Base-by-base conservation (phyloP, 352 stramenopile species). In the Halophytophthora polymorphica region DNA sequence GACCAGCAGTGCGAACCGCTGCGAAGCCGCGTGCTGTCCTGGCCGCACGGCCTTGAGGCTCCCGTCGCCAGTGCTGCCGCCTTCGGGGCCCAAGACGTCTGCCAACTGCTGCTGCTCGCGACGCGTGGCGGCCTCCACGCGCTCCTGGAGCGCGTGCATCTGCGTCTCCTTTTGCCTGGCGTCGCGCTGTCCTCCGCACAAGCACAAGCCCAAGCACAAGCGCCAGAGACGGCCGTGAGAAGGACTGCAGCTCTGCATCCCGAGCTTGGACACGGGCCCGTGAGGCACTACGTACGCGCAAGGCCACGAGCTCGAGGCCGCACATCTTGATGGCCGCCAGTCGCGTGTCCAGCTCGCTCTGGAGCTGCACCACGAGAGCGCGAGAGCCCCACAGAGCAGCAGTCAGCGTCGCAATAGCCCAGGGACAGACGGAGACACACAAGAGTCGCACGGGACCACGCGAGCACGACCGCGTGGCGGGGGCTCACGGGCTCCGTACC, bases 241-340 rank as follows among this genome's bases (percentile, higher is more conserved):
- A 17, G 8, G 40, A 17, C 10, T 47, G 4, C 62, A 12, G 41
- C 10, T 23, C 17, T 19, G 14, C 25, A 31, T 25, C 19, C 15
- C 19, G 10, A 43, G 4, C 19, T 22, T 6, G 21, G 7, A 28
- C 12, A 25, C n/a, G 13, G 10, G 6, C 13, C 13, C 18, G 19
- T 14, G 11, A 18, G 4, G 35, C 1, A 31, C 14, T 28, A 25
- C 59, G 50, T 44, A 93, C 82, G 45, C 69, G 66, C 11, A 85
- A 59, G 2, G 67, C 57, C 7, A 88, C 66, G 23, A 93, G 73
- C 41, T 92, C 75, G 12, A 69, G 53, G 0, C 81, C 79, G 41
- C 83, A 93, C 14, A 46, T 69, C 40, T 80, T 68, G 13, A 94
- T 76, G 6, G 77, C 76, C 15, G 57, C 63, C 36, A 77, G 61